Conservation (phyloP, 768 basidiomycete species). For the Kwoniella pini region DNA sequence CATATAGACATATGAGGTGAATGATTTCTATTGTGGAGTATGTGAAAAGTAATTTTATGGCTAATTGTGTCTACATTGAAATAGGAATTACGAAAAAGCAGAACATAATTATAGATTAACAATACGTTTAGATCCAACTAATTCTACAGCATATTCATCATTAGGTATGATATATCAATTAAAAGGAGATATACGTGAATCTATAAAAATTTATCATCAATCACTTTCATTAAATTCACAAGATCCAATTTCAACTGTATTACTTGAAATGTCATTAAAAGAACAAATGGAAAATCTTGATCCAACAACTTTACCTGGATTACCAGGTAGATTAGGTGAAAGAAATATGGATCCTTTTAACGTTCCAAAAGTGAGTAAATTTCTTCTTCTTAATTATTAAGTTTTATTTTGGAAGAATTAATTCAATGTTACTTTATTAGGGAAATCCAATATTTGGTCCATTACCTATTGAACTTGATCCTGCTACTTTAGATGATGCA, state of each 20-base stretch:
- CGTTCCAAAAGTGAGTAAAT: conserved; percentile 34
- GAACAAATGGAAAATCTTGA: conserved; percentile 45
- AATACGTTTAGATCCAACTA: conserved; percentile 81
- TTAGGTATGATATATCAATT: conserved; percentile 87
- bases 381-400: neutral
- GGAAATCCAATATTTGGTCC: conserved; percentile 37
- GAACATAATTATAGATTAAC: conserved; percentile 73
- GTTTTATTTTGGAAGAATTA: neutral
- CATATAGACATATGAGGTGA: conserved; percentile 75
- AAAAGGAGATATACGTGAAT: conserved; percentile 68
- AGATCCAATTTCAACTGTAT: conserved; percentile 50
- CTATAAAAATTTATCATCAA: conserved; percentile 90
- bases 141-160: conserved; percentile 77
- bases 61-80: neutral
- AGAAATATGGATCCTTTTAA: conserved; percentile 35
- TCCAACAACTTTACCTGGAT: conserved; percentile 39
- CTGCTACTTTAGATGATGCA: conserved; percentile 20
- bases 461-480: conserved; percentile 28
- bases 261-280: conserved; percentile 50
- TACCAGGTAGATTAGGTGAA: conserved; percentile 34
- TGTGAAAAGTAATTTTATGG: neutral
- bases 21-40: conserved; percentile 48
- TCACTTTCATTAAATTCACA: conserved; percentile 59
- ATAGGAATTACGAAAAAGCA: conserved; percentile 61
- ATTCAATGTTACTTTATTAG: conserved; percentile 7